Conservation (phyloP, 805 yeast genomes). For the Schwanniomyces sp. region DNA sequence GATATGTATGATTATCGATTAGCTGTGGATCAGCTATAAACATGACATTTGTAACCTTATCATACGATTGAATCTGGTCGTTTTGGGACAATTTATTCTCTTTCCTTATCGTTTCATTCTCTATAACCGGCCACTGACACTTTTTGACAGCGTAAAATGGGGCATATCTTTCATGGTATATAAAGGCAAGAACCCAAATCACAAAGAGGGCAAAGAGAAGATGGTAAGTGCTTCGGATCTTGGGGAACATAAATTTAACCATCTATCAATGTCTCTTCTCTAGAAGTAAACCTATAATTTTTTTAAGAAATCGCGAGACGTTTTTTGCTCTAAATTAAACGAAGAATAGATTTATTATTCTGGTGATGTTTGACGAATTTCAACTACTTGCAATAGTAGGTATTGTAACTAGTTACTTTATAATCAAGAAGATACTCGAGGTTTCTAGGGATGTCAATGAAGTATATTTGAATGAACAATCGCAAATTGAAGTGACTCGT, state of each 20-base stretch:
- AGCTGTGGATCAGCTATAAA: conserved; percentile 46
- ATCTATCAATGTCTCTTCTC: neutral
- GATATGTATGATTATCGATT: conserved; percentile 45
- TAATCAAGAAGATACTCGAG: conserved; percentile 25
- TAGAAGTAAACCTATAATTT: neutral
- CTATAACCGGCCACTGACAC: conserved; percentile 33
- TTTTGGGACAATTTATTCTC: conserved; percentile 6
- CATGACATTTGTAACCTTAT: conserved; percentile 23
- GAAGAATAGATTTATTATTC: neutral
- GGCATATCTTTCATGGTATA: conserved; percentile 30
- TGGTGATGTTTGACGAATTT: conserved; percentile 8
- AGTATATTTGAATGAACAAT: conserved; percentile 60
- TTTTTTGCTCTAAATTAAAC: neutral
- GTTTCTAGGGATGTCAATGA: conserved; percentile 56
- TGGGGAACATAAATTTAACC: conserved; percentile 14
- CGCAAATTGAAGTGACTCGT: conserved; percentile 65
- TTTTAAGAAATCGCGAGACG: neutral
- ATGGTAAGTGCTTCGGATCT: conserved; percentile 27
- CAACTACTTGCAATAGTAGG: conserved; percentile 18
- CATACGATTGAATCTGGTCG: conserved; percentile 4
- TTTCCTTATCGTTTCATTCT: neutral
- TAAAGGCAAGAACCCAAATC: conserved; percentile 30
- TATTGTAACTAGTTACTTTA: conserved; percentile 14
- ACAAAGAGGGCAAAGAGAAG: conserved; percentile 19
- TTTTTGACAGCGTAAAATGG: conserved; percentile 24